Evolutionary conservation across 805 yeast species (phyloP).

Genomic region (Teunomyces panamensis): DNA sequence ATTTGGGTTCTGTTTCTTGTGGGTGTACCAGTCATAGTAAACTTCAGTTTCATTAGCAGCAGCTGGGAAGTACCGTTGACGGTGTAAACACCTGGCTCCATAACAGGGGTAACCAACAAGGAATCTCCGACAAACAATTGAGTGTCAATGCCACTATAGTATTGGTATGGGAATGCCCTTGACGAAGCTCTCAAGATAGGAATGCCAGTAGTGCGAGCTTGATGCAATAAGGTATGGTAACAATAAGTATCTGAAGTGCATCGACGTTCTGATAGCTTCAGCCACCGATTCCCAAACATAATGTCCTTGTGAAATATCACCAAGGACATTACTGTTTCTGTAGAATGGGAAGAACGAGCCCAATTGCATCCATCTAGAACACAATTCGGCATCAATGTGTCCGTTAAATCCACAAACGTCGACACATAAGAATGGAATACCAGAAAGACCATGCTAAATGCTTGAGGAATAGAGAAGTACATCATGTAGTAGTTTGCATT

Average conservation of each 20-base stretch:
- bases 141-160: slow-evolving; percentile 15
- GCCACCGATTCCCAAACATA: slow-evolving; percentile 27
- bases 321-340: slow-evolving; percentile 28
- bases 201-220: slow-evolving; percentile 19
- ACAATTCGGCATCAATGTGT: slow-evolving; percentile 23
- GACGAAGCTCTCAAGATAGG: slow-evolving; percentile 21
- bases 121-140: slow-evolving; percentile 27
- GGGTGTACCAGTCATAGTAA: slow-evolving; percentile 25
- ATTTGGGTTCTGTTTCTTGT: slow-evolving; percentile 12
- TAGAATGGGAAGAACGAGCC: slow-evolving; percentile 34
- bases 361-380: slow-evolving; percentile 31
- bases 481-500: slow-evolving; percentile 15
- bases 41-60: slow-evolving; percentile 16
- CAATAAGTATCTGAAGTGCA: slow-evolving; percentile 35
- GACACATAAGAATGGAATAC: slow-evolving; percentile 26
- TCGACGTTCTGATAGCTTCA: slow-evolving; percentile 23
- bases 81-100: slow-evolving; percentile 18
- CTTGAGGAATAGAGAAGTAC: slow-evolving; percentile 26
- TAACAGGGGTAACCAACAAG: slow-evolving; percentile 23
- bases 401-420: slow-evolving; percentile 25
- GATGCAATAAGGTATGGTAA: slow-evolving; percentile 24
- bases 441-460: slow-evolving; percentile 19
- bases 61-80: slow-evolving; percentile 20
- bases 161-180: slow-evolving; percentile 21
- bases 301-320: slow-evolving; percentile 27